Percentiles rank a stretch among this genome's conserved stretches.
phyloP scores from a whole-genome alignment of 1,284 basidiomycete genomes.

The Ganoderma lucidum region DNA sequence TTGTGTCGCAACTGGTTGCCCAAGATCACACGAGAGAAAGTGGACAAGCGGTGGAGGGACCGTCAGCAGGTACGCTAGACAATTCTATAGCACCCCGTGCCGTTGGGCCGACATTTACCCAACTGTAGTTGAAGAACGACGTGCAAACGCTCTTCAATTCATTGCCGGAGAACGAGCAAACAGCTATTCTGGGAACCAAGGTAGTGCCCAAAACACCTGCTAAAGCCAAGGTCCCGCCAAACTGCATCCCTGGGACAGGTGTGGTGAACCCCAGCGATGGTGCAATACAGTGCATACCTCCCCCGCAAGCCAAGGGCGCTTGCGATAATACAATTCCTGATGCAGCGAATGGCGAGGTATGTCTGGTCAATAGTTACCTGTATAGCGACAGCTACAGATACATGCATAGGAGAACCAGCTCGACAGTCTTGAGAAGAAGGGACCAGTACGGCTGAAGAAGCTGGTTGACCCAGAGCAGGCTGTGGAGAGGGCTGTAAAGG shows the following conservation, averaged over 20 bases:
- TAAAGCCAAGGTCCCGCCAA: constrained; percentile 19
- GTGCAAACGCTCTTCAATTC: constrained; percentile 60
- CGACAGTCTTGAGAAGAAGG: constrained; percentile 29
- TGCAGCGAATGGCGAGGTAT: constrained; percentile 21
- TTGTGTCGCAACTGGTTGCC: constrained; percentile 71
- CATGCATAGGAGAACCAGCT: neutral
- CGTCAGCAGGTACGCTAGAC: constrained; percentile 63
- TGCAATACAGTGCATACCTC: neutral
- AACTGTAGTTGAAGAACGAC: constrained; percentile 64
- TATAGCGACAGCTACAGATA: neutral
- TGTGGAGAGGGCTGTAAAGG: constrained; percentile 70
- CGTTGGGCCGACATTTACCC: constrained; percentile 16
- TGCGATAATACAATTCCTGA: constrained; percentile 10
- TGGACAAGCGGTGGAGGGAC: constrained; percentile 68
- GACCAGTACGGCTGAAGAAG: constrained; percentile 56
- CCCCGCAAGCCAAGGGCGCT: neutral
- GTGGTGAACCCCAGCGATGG: constrained; percentile 22
- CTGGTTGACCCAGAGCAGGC: constrained; percentile 62
- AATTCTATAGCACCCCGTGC: neutral
- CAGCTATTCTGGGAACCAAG: constrained; percentile 62
- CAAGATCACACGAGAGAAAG: constrained; percentile 70
- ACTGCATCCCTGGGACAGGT: constrained; percentile 13
- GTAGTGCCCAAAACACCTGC: constrained; percentile 37
- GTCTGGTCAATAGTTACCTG: neutral
- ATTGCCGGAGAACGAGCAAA: constrained; percentile 62